Conservation (phyloP, 2,329 filamentous ascomycete species). For the Aspergillus sp. region DNA sequence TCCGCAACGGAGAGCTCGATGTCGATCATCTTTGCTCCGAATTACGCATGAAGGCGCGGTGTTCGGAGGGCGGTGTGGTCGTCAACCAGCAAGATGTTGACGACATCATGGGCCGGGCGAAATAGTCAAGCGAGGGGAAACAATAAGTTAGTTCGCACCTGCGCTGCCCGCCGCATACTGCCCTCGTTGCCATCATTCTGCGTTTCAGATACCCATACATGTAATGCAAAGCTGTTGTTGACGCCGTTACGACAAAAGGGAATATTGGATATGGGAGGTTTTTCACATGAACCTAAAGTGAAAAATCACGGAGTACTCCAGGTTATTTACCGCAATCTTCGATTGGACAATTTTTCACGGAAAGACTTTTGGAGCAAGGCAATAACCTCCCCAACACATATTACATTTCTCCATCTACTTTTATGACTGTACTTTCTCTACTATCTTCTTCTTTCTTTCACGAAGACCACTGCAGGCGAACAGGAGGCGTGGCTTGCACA, state of each 20-base stretch:
- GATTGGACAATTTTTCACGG: neutral
- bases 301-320: neutral
- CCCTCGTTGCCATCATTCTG: conserved; percentile 7
- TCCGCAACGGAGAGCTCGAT: conserved; percentile 88
- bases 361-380: neutral
- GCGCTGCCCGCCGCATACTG: neutral
- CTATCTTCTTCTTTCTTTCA: conserved; percentile 6
- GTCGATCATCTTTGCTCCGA: conserved; percentile 91
- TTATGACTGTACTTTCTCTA: conserved; percentile 5
- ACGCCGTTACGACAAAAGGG: conserved; percentile 7
- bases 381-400: neutral
- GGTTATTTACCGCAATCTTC: conserved; percentile 2
- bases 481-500: conserved; percentile 9
- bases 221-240: conserved; percentile 6
- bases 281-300: neutral
- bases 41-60: conserved; percentile 92
- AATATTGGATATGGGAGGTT: conserved; percentile 4
- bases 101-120: conserved; percentile 61
- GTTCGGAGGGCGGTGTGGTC: conserved; percentile 83
- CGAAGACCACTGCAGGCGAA: conserved; percentile 11
- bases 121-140: conserved; percentile 20
- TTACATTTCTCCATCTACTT: neutral
- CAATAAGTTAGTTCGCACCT: neutral
- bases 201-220: conserved; percentile 10
- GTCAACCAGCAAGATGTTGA: conserved; percentile 89